Conservation (phyloP, 2,329 filamentous ascomycete species). For the Claviceps quebecensis region DNA sequence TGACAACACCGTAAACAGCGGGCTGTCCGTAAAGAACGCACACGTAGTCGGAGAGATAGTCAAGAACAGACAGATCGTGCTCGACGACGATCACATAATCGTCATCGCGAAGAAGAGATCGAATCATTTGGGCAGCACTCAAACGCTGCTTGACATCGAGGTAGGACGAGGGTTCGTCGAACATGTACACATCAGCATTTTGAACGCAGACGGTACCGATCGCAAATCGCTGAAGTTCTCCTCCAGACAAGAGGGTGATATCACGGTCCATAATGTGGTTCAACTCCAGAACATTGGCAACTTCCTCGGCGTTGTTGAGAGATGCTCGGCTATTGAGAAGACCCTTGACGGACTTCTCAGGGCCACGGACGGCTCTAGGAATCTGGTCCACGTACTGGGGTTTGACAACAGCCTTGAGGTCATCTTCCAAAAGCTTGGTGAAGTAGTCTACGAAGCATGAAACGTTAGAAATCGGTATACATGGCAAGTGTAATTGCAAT, state of each 20-base stretch:
- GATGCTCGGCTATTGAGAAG: constrained; percentile 65
- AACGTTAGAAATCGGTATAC: too few species aligned
- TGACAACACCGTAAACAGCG: constrained; percentile 94
- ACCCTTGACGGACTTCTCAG: constrained; percentile 64
- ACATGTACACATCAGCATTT: constrained; percentile 98
- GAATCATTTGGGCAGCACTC: constrained; percentile 80
- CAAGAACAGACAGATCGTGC: constrained; percentile 95
- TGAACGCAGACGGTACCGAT: constrained; percentile 94
- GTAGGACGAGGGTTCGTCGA: constrained; percentile 97
- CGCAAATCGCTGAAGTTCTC: constrained; percentile 95
- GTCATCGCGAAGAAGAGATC: constrained; percentile 72
- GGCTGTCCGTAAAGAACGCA: constrained; percentile 94
- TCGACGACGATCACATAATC: constrained; percentile 98
- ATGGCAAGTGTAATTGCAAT: too few species aligned
- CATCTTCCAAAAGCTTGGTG: constrained; percentile 92
- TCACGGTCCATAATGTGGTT: constrained; percentile 86
- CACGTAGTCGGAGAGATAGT: constrained; percentile 97
- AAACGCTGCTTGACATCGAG: constrained; percentile 99
- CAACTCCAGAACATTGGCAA: constrained; percentile 73
- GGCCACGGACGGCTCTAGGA: constrained; percentile 74
- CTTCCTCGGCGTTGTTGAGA: constrained; percentile 67
- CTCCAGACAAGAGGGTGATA: constrained; percentile 80
- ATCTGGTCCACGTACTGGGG: constrained; percentile 99
- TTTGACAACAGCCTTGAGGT: constrained; percentile 96
- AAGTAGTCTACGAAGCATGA: constrained; percentile 58